Evolutionary conservation across 345 rosid species (phyloP).

Genomic region (Alliaria petiolata): DNA sequence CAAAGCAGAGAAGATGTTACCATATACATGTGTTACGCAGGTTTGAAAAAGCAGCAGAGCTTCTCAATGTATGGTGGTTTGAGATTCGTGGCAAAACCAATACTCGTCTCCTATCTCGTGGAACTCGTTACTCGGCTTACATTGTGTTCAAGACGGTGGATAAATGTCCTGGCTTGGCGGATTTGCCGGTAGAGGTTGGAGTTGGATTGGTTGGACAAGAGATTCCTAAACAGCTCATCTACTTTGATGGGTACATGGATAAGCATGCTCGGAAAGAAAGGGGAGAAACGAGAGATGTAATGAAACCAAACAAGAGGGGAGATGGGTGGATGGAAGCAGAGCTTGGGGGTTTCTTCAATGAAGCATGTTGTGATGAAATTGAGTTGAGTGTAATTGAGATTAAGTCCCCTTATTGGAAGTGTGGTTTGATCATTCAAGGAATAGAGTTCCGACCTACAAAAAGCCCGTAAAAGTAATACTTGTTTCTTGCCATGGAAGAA

Average conservation of each 20-base stretch:
- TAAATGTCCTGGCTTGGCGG: background rate
- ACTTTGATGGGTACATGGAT: background rate
- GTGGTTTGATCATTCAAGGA: slow-evolving; percentile 21
- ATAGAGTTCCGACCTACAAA: slow-evolving; percentile 12
- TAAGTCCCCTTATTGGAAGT: background rate
- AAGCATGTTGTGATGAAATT: background rate
- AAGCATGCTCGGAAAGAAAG: too few species aligned
- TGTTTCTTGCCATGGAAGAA: too few species aligned
- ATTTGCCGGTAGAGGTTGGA: background rate
- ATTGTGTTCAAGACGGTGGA: slow-evolving; percentile 9
- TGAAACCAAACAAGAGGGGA: background rate
- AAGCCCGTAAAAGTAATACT: background rate
- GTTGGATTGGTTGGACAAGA: background rate
- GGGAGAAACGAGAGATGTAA: too few species aligned
- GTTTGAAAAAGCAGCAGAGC: background rate
- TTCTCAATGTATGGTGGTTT: background rate
- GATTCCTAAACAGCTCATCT: background rate
- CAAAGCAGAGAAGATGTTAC: too few species aligned
- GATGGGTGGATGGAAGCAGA: slow-evolving; percentile 14
- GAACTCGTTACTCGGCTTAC: slow-evolving; percentile 7
- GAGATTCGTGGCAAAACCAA: background rate
- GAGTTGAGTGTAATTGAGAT: background rate
- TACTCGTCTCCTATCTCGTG: background rate
- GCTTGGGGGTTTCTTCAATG: slow-evolving; percentile 8
- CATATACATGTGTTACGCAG: too few species aligned